Conservation (phyloP, 129 eudicot genomes). For the Apium graveolens region DNA sequence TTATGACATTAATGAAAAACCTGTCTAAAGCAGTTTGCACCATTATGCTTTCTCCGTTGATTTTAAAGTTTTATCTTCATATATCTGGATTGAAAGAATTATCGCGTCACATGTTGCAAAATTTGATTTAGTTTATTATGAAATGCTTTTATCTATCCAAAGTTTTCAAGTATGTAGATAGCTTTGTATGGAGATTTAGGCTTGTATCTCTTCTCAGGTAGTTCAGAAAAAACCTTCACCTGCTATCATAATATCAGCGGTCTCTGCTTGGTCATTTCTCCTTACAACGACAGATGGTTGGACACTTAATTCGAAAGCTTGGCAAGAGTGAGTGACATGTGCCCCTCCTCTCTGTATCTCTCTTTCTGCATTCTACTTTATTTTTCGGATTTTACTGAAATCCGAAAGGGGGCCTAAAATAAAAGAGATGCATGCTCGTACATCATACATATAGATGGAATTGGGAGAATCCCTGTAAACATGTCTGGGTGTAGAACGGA, state of each 20-base stretch:
- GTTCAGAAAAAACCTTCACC: constrained; percentile 60
- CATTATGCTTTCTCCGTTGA: neutral
- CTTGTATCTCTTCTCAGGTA: constrained; percentile 39
- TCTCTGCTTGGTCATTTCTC: constrained; percentile 89
- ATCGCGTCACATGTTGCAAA: neutral
- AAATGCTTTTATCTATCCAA: neutral
- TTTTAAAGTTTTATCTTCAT: neutral
- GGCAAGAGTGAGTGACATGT: constrained; percentile 69
- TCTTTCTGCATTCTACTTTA: neutral
- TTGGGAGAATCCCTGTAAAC: too few relatives aligned
- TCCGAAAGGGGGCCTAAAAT: neutral
- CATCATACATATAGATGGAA: neutral
- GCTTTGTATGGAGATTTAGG: neutral
- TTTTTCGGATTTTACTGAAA: too few relatives aligned
- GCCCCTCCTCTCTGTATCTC: neutral
- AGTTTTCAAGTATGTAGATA: neutral
- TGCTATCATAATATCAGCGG: constrained; percentile 48
- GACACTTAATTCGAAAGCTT: constrained; percentile 43
- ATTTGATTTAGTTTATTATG: neutral
- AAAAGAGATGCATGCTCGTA: neutral
- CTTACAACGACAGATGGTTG: constrained; percentile 59
- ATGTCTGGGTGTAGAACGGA: neutral
- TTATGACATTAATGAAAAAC: neutral
- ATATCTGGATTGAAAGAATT: neutral
- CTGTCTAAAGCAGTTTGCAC: neutral